Evolutionary conservation across 1,284 basidiomycete genomes (phyloP).

Genomic region (Crepidotus sp.): DNA sequence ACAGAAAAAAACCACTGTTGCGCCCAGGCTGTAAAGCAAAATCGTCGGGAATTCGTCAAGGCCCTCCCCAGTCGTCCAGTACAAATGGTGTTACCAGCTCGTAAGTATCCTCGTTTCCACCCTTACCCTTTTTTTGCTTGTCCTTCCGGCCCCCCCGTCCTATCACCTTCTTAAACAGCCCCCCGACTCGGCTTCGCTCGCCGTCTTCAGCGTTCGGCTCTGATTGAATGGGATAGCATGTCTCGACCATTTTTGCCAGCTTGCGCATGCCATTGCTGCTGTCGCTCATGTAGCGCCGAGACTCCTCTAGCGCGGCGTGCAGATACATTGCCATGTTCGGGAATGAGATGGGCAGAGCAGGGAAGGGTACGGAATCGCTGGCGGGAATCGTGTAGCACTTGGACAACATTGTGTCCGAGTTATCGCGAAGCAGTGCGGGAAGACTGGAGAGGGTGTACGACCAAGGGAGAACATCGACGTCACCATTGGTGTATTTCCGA

Average conservation of each 20-base stretch:
- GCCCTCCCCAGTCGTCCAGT: slow-evolving; percentile 55
- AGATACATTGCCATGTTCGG: slow-evolving; percentile 68
- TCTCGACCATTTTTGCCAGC: slow-evolving; percentile 55
- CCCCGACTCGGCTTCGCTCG: slow-evolving; percentile 34
- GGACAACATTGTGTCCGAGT: slow-evolving; percentile 49
- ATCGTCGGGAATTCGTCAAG: too few species aligned
- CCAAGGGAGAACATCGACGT: slow-evolving; percentile 58
- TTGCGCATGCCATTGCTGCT: slow-evolving; percentile 51
- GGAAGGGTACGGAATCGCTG: slow-evolving; percentile 49
- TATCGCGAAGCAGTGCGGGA: slow-evolving; percentile 53
- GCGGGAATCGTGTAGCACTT: slow-evolving; percentile 65
- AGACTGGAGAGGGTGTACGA: slow-evolving; percentile 55
- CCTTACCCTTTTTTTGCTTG: slow-evolving; percentile 31
- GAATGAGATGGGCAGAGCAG: slow-evolving; percentile 61
- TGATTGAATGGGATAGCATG: slow-evolving; percentile 43
- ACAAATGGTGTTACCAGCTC: slow-evolving; percentile 74
- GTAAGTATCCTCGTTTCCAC: slow-evolving; percentile 62
- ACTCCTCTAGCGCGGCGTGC: slow-evolving; percentile 58
- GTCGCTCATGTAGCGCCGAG: slow-evolving; percentile 50
- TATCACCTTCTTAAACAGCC: slow-evolving; percentile 53
- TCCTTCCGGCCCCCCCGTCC: slow-evolving; percentile 39
- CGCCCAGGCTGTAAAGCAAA: too few species aligned
- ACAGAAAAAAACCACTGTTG: too few species aligned
- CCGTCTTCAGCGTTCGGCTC: slow-evolving; percentile 25
- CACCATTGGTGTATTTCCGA: slow-evolving; percentile 44